These are phyloP conservation scores for Musa beccarii DNA, from an alignment of 176 grass and related monocot species.

Conservation along the genomic window DNA sequence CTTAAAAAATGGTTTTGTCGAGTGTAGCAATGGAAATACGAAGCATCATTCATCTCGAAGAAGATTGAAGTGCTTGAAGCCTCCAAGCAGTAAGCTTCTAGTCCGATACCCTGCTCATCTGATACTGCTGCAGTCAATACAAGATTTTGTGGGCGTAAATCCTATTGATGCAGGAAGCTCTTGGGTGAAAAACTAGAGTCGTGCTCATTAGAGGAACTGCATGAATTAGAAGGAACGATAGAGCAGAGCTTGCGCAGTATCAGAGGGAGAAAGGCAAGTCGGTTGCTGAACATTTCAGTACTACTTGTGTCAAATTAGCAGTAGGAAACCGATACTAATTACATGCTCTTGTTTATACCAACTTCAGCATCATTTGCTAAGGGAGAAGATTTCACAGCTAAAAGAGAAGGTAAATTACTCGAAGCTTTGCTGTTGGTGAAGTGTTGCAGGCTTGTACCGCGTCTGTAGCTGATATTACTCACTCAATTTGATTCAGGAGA, in stretches of 20 bases:
- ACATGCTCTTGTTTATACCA: background rate
- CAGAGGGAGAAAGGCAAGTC: constrained; percentile 24
- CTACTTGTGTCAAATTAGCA: background rate
- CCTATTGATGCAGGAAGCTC: background rate
- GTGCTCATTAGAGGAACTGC: constrained; percentile 22
- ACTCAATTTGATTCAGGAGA: constrained; percentile 18
- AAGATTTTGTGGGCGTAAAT: background rate
- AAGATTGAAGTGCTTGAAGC: constrained; percentile 7
- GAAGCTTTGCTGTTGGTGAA: background rate
- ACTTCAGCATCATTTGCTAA: constrained; percentile 19
- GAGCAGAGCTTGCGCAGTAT: constrained; percentile 23
- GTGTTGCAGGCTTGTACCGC: background rate
- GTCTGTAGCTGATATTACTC: background rate
- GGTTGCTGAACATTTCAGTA: background rate
- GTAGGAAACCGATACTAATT: background rate
- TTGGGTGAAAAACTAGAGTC: constrained; percentile 9
- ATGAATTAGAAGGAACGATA: constrained; percentile 21
- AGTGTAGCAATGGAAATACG: background rate
- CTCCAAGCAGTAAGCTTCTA: background rate
- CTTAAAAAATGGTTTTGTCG: background rate
- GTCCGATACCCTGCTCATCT: background rate
- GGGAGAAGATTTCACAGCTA: constrained; percentile 23
- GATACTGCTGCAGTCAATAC: background rate
- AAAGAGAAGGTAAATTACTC: constrained; percentile 23
- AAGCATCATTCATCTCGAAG: background rate